A percentile compares a stretch with the other conserved stretches of the same genome.
These are phyloP conservation scores for Dothiorella sarmentorum DNA, from an alignment of 2,329 filamentous ascomycete species.

Conservation along the genomic window DNA sequence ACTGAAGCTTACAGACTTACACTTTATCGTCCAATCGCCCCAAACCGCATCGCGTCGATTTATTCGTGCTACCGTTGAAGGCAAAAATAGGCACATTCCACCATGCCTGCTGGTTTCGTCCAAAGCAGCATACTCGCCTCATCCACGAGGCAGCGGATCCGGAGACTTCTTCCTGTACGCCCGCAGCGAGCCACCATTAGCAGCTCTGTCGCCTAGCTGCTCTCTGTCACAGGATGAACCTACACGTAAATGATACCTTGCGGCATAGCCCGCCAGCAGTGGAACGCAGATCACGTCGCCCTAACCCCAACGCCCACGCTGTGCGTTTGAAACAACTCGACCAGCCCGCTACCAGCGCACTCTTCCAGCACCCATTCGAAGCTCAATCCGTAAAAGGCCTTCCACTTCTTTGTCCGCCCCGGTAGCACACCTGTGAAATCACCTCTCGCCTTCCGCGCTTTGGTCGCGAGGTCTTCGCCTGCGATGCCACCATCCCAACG, in stretches of 20 bases:
- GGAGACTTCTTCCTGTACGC: not conserved
- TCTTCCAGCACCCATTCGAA: conserved; percentile 72
- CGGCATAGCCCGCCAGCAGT: not conserved
- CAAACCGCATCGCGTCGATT: not conserved
- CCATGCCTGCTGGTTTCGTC: not conserved
- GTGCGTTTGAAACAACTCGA: conserved; percentile 72
- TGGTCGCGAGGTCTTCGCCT: conserved; percentile 43
- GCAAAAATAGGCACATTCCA: not conserved
- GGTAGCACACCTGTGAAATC: conserved; percentile 57
- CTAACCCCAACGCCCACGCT: conserved; percentile 66
- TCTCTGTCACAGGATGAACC: not conserved
- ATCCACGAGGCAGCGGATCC: not conserved
- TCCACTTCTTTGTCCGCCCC: conserved; percentile 66
- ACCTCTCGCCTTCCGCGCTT: conserved; percentile 52
- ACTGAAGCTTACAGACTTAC: not conserved
- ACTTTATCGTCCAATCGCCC: not conserved
- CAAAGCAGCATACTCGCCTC: not conserved
- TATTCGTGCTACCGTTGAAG: not conserved
- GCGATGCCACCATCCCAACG: conserved; percentile 67
- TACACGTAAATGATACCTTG: not conserved
- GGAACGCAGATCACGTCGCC: conserved; percentile 20
- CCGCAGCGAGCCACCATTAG: not conserved
- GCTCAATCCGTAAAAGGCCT: conserved; percentile 62
- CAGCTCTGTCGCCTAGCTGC: not conserved
- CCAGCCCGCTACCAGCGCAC: conserved; percentile 64